These are phyloP conservation scores for Obelidium mucronatum DNA, from an alignment of 192 early-diverging fungal species.

Conservation along the genomic window DNA sequence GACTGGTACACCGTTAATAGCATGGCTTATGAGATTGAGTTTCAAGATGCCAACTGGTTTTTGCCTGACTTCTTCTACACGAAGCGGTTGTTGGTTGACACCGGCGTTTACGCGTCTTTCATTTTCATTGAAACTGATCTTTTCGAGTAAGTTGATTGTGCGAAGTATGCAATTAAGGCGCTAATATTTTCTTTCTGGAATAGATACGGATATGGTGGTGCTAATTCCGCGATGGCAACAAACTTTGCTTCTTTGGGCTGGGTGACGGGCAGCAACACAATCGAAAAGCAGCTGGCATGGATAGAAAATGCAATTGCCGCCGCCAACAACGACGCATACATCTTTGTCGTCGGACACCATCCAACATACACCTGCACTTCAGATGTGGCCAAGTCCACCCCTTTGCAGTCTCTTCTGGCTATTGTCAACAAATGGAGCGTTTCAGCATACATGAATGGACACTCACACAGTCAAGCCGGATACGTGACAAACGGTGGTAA, in stretches of 20 bases:
- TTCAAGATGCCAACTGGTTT: constrained; percentile 7
- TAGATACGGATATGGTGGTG: neutral
- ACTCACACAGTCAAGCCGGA: constrained; percentile 12
- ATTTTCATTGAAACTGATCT: constrained; percentile 40
- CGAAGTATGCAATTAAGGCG: too few species aligned
- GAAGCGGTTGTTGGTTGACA: constrained; percentile 4
- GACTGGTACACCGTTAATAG: constrained; percentile 26
- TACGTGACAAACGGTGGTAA: constrained; percentile 6
- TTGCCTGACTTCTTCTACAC: constrained; percentile 33
- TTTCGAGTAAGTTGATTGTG: too few species aligned
- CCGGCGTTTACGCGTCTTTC: constrained; percentile 19
- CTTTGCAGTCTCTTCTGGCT: neutral
- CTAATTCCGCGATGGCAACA: neutral
- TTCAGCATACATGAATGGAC: constrained; percentile 10
- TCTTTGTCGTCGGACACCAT: constrained; percentile 35
- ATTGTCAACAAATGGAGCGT: constrained; percentile 18
- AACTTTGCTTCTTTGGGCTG: constrained; percentile 22
- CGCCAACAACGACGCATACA: constrained; percentile 21
- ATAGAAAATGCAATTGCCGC: constrained; percentile 10
- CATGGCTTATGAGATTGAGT: neutral
- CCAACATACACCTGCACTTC: neutral
- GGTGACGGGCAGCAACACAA: neutral
- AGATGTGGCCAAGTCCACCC: neutral
- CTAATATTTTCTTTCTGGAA: too few species aligned
- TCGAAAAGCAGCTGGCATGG: constrained; percentile 36